Evolutionary conservation across 208 protist species (phyloP), one percentile per base, ranked within the genome.

Genomic region (Trypanosoma cruzi): DNA sequence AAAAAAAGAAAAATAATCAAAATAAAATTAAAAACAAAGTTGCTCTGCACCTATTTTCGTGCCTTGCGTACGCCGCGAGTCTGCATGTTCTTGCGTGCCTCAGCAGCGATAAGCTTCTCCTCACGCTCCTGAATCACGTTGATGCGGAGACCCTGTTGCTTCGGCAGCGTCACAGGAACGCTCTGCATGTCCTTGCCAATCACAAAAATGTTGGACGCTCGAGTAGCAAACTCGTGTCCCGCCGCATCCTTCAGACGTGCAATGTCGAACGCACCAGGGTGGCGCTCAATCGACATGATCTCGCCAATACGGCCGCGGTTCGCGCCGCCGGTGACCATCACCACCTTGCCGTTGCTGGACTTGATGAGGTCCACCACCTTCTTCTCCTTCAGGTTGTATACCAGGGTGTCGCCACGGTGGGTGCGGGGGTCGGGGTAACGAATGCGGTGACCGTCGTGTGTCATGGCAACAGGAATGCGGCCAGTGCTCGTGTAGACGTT

Each of bases 381-480:
- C 77, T 93, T 92, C 46, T 94, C 97, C 67, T 96, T 92, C 44
- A 99, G 36, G 80, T 99, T 92, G 75, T 99, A 81, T 82, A 99
- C 98, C 77, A 99, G 84, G 49, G 98, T 98, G 90, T 99, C 99
- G 73, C 97, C 96, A 58, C 90, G 86, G 62, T 94, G 87, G 75
- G 99, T 96, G 64, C 84, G 73, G 75, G 98, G 98, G 80, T 99
- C 96, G 56, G 98, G 98, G 90, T 99, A 99, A 80, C 99, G 96
- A 80, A 99, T 98, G 76, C 98, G 99, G 83, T 99, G 97, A 60
- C 98, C 99, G 75, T 99, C 99, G 82, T 99, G 97, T 49, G 99
- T 99, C 60, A 96, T 85, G 69, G 99, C 72, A 80, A 96, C 98
- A 64, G 99, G 99, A 72, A 99, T 92, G 70, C 92, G 93, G 40